Conservation (phyloP, 1,284 basidiomycete genomes). For the Trichosporon coremiiforme region DNA sequence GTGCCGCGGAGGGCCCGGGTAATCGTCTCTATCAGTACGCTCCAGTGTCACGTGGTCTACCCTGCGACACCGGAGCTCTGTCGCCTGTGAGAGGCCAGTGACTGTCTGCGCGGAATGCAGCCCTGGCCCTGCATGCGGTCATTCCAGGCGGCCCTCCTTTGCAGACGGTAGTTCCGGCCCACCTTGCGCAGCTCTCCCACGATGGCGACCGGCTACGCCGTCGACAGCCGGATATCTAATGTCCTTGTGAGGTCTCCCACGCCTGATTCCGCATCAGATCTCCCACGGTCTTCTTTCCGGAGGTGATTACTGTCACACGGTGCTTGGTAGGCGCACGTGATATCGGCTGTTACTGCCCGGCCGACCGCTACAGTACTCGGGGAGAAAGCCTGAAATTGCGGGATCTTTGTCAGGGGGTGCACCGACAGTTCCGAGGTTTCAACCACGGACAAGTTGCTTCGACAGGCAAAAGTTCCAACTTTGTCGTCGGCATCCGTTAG, state of each 20-base stretch:
- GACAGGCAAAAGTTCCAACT: constrained; percentile 12
- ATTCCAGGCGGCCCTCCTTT: background rate
- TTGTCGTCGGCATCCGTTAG: background rate
- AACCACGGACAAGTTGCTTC: background rate
- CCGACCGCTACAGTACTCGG: background rate
- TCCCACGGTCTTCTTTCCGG: too few relatives aligned
- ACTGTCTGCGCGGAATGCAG: background rate
- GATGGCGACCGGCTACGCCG: background rate
- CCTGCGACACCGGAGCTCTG: background rate
- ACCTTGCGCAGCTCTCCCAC: background rate
- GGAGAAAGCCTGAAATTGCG: constrained; percentile 14
- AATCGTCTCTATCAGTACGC: too few relatives aligned
- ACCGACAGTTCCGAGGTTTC: constrained; percentile 16
- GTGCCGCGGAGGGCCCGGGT: background rate
- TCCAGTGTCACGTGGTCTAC: background rate
- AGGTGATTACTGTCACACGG: background rate
- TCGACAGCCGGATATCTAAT: background rate
- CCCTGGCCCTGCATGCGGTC: background rate
- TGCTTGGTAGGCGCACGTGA: background rate
- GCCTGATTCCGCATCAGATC: background rate
- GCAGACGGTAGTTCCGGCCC: background rate
- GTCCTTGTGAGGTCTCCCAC: background rate
- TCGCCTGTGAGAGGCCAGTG: background rate
- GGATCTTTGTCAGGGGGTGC: constrained; percentile 10
- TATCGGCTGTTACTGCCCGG: background rate